A percentile compares a stretch with the other conserved stretches of the same genome.
phyloP scores from a whole-genome alignment of 495 filamentous ascomycete species.

The Hapsidospora chrysogenum region DNA sequence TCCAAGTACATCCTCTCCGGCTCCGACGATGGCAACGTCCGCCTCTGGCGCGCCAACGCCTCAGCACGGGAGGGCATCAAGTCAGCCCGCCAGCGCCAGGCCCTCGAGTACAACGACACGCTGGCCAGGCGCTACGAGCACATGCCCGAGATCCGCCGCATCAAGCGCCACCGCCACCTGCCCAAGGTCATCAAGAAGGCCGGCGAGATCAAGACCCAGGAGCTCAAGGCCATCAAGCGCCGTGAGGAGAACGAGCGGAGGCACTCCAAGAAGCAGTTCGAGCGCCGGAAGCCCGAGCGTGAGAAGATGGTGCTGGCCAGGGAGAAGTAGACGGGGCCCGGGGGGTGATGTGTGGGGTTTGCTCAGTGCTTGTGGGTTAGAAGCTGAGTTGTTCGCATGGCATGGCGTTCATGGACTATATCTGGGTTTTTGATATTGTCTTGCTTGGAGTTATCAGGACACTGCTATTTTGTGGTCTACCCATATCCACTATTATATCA shows the following conservation, averaged over 20 bases:
- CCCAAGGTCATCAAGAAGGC: conserved; percentile 96
- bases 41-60: conserved; percentile 84
- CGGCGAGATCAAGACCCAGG: conserved; percentile 85
- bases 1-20: conserved; percentile 74
- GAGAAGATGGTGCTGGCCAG: conserved; percentile 79
- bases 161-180: conserved; percentile 77
- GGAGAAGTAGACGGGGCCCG: conserved; percentile 37
- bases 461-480: too few relatives aligned
- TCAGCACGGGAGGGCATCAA: conserved; percentile 74
- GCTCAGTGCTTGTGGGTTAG: not conserved
- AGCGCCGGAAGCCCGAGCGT: conserved; percentile 62
- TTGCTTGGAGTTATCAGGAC: too few relatives aligned
- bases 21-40: conserved; percentile 84
- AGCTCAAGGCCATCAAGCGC: conserved; percentile 71
- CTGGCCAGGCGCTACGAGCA: conserved; percentile 74
- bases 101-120: conserved; percentile 83
- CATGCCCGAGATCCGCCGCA: conserved; percentile 90
- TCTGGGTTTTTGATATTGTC: too few relatives aligned
- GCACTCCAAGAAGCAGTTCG: conserved; percentile 64
- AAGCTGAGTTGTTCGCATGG: conserved; percentile 3
- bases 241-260: conserved; percentile 87
- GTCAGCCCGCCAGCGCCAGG: conserved; percentile 61
- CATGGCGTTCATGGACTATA: not conserved
- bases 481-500: too few relatives aligned
- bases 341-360: not conserved